Evolutionary conservation across 768 basidiomycete species (phyloP), one percentile per base, ranked within the genome.

Genomic region (Galerina sulciceps): DNA sequence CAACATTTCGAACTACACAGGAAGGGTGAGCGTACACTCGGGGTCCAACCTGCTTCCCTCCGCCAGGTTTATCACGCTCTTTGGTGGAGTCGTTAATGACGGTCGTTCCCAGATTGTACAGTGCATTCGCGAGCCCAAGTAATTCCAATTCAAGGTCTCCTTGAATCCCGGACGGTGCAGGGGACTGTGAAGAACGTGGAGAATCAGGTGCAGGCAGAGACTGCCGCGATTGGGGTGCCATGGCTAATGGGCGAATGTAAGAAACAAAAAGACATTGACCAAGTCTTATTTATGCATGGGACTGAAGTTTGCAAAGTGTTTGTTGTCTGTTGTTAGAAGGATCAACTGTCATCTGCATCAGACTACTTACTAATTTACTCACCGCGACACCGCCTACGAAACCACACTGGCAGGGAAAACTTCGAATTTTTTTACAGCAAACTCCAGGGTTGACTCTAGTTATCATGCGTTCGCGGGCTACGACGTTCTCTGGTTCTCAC

Each of bases 81-180:
- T 90, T 92, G 13, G 89, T 90, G 3, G 89, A 85, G 70, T 93
- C 91, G 46, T 88, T 90, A 66, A 93, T 87, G 18, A 92, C 90
- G 0, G 91, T 92, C 4, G 90, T 91, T 20, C 90, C 91, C 6
- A 93, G 77, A 63, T 92, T 91, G 67, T 93, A 93, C 22, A 93
- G 73, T 2, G 87, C 86, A 53, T 89, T 89, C 13, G 89, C 90
- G 14, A 93, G 85, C 0, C 88, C 90, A 22, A 91, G 75, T 2
- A 93, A 70, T 70, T 93, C 91, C 17, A 88, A 73, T 67, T 93
- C 91, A 15, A 92, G 70, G 65, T 92, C 90, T 8, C 91, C 91
- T 64, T 91, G 89, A 1, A 75, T 34, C 0, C 91, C 90, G 1
- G 78, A 66, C 6, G 91, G 91, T 0, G 87, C 79, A 31, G 90